A percentile compares a stretch with the other conserved stretches of the same genome.
Conservation (phyloP, 225 moss, liverwort and hornwort genomes). For the Anthoceros angustus region DNA sequence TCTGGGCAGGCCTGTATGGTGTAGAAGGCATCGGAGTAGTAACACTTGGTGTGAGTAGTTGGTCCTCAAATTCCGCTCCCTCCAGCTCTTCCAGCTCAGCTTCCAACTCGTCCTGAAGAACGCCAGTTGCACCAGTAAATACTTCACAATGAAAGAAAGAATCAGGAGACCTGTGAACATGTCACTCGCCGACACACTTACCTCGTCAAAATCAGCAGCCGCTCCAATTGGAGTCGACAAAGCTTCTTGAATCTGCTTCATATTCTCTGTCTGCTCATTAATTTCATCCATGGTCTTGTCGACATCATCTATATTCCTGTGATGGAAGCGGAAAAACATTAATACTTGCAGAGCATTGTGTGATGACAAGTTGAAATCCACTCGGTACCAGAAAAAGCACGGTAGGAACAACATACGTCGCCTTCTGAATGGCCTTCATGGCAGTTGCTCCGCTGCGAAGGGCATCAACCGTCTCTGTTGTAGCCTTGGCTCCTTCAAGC, state of each 20-base stretch:
- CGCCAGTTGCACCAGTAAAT: not conserved
- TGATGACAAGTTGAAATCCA: not conserved
- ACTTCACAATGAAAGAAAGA: not conserved
- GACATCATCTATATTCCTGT: constrained; percentile 89
- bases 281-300: constrained; percentile 98
- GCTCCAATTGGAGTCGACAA: constrained; percentile 78
- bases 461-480: constrained; percentile 96
- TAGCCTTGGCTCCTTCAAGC: constrained; percentile 94
- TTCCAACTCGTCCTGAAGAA: constrained; percentile 35
- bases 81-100: constrained; percentile 47
- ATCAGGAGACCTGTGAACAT: too few relatives aligned
- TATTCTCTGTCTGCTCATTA: constrained; percentile 88
- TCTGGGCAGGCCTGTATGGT: constrained; percentile 14
- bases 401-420: constrained; percentile 43
- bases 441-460: constrained; percentile 91
- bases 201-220: constrained; percentile 94
- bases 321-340: not conserved
- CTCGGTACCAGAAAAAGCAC: constrained; percentile 6
- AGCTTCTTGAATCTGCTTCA: constrained; percentile 98
- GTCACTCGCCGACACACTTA: constrained; percentile 6
- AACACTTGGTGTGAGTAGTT: constrained; percentile 18
- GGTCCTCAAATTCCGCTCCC: constrained; percentile 27
- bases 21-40: constrained; percentile 10
- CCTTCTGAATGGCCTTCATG: constrained; percentile 99
- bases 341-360: not conserved